Conservation (phyloP, 106 monocot genomes). For the Platanthera guangdongensis region DNA sequence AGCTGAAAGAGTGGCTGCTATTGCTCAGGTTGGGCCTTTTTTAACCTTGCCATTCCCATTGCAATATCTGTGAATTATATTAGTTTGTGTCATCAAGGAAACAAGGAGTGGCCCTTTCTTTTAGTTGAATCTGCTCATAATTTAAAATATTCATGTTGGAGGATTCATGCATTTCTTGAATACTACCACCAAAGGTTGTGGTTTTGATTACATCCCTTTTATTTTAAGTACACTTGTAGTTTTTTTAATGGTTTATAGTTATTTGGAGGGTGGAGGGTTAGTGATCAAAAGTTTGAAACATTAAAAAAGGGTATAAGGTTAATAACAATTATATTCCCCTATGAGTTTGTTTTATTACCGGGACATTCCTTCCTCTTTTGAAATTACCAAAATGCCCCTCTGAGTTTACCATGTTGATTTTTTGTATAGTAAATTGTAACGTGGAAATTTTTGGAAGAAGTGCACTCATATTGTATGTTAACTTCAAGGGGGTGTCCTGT, state of each 20-base stretch:
- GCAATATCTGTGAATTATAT: slow-evolving; percentile 6
- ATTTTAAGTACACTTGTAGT: neutral
- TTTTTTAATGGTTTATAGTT: neutral
- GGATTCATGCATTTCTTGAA: neutral
- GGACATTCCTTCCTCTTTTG: too few species aligned
- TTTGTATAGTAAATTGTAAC: too few species aligned
- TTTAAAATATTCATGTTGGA: neutral
- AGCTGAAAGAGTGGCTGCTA: slow-evolving; percentile 71
- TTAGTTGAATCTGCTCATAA: neutral
- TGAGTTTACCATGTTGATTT: too few species aligned
- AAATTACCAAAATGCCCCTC: too few species aligned
- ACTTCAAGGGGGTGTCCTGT: too few species aligned
- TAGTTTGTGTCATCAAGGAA: neutral
- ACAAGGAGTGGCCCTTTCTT: neutral
- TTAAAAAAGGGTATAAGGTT: neutral
- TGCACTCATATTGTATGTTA: too few species aligned
- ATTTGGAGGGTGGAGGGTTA: neutral
- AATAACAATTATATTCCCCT: too few species aligned
- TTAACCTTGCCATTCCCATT: neutral
- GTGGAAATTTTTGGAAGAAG: too few species aligned
- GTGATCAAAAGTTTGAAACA: neutral
- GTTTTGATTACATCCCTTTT: neutral
- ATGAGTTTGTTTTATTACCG: too few species aligned
- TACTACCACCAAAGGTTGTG: neutral
- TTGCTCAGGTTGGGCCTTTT: slow-evolving; percentile 65